These are phyloP conservation scores for Malus orientalis DNA, from an alignment of 306 rosid species.

Conservation along the genomic window DNA sequence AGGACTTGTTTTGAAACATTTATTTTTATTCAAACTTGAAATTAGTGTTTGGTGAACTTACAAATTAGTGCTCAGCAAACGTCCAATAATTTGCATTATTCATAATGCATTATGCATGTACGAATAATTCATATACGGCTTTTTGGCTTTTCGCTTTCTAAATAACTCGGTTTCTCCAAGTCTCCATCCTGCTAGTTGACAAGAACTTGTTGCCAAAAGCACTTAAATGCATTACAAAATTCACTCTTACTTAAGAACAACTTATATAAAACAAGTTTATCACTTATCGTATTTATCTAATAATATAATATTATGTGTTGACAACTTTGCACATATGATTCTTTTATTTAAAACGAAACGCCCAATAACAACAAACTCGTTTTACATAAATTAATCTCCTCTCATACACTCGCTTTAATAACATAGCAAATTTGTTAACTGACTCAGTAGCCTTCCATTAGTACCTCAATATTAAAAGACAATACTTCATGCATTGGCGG, in stretches of 20 bases:
- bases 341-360: no score
- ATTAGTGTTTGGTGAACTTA: neutral
- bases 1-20: neutral
- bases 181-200: neutral
- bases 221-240: neutral
- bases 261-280: no score
- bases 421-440: no score
- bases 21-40: conserved; percentile 1
- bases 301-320: no score
- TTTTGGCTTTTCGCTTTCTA: neutral
- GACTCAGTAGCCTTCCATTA: neutral
- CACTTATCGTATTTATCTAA: no score
- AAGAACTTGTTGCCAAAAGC: neutral
- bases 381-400: no score
- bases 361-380: no score
- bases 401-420: no score
- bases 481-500: no score
- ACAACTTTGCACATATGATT: no score
- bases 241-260: neutral
- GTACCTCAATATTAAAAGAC: neutral
- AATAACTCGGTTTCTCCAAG: neutral
- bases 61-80: neutral
- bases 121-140: neutral
- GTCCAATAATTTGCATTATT: neutral
- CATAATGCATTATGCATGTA: neutral